These are phyloP conservation scores for Hemisphaericaspora lyxosophila DNA, from an alignment of 1,139 yeast species.

Conservation along the genomic window DNA sequence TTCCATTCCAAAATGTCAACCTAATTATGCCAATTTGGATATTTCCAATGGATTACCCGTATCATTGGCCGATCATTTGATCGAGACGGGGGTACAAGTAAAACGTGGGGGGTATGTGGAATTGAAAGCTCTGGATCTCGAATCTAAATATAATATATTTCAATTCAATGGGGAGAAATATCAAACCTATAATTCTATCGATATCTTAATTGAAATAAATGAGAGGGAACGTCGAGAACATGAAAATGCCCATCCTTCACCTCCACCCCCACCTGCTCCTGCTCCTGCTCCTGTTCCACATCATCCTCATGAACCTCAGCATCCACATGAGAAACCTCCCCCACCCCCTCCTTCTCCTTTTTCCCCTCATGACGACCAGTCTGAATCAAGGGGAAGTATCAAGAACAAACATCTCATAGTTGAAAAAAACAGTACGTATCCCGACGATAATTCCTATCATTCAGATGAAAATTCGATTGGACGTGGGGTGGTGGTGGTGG, in stretches of 20 bases:
- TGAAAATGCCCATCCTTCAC: not conserved
- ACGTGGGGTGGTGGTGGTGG: slow-evolving; percentile 1
- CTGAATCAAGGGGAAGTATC: not conserved
- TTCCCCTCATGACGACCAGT: not conserved
- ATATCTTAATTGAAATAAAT: slow-evolving; percentile 22
- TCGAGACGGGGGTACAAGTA: slow-evolving; percentile 48
- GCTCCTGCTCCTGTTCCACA: too few species aligned
- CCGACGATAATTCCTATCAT: not conserved
- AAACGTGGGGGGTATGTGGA: slow-evolving; percentile 48
- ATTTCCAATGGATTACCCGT: slow-evolving; percentile 49
- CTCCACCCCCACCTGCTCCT: not conserved
- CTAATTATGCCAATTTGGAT: slow-evolving; percentile 52
- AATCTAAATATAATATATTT: slow-evolving; percentile 35
- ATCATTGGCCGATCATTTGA: slow-evolving; percentile 41
- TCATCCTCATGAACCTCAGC: too few species aligned
- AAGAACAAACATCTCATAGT: not conserved
- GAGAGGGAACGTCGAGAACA: slow-evolving; percentile 1
- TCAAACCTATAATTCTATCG: slow-evolving; percentile 19
- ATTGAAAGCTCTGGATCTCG: slow-evolving; percentile 39
- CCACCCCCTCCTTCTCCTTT: too few species aligned
- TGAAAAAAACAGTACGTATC: slow-evolving; percentile 1
- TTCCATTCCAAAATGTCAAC: slow-evolving; percentile 39
- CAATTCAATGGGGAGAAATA: slow-evolving; percentile 37
- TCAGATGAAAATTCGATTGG: not conserved
- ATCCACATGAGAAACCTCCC: too few species aligned